phyloP scores from a whole-genome alignment of 768 basidiomycete genomes.

The Kwoniella pini region DNA sequence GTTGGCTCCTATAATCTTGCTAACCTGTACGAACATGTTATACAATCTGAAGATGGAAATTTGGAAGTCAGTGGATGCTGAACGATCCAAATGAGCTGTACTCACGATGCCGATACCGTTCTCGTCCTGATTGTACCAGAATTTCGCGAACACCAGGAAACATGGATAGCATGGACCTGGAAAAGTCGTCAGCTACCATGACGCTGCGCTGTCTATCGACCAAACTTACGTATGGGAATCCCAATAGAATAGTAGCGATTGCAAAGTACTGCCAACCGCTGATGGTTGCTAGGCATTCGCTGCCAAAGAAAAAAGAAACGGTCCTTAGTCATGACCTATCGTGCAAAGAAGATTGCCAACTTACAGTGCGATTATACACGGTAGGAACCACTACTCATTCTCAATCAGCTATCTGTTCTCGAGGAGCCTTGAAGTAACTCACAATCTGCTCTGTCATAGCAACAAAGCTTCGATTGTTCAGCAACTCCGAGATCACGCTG shows the following conservation, averaged over 20 bases:
- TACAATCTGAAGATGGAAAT: slow-evolving; percentile 31
- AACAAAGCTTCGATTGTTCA: slow-evolving; percentile 31
- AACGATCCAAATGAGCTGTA: too few species aligned
- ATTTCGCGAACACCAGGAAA: slow-evolving; percentile 48
- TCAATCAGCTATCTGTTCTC: too few species aligned
- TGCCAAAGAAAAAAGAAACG: slow-evolving; percentile 47
- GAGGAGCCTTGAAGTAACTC: too few species aligned
- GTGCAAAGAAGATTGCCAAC: too few species aligned
- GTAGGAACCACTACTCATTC: slow-evolving; percentile 44
- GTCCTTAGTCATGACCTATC: slow-evolving; percentile 33
- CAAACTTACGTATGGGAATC: too few species aligned
- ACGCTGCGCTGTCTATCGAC: not conserved
- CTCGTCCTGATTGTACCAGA: slow-evolving; percentile 45
- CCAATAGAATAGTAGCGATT: slow-evolving; percentile 35
- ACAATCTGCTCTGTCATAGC: slow-evolving; percentile 31
- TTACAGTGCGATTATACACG: slow-evolving; percentile 42
- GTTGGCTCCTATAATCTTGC: slow-evolving; percentile 46
- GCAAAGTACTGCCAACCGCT: slow-evolving; percentile 24
- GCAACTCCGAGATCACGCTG: slow-evolving; percentile 21
- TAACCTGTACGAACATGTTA: slow-evolving; percentile 51
- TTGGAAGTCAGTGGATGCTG: too few species aligned
- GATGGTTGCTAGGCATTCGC: slow-evolving; percentile 32
- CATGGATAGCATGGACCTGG: slow-evolving; percentile 46
- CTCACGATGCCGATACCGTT: slow-evolving; percentile 48
- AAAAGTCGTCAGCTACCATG: too few species aligned